phyloP scores from a whole-genome alignment of 305 asterid species.

The Rubia balearica region DNA sequence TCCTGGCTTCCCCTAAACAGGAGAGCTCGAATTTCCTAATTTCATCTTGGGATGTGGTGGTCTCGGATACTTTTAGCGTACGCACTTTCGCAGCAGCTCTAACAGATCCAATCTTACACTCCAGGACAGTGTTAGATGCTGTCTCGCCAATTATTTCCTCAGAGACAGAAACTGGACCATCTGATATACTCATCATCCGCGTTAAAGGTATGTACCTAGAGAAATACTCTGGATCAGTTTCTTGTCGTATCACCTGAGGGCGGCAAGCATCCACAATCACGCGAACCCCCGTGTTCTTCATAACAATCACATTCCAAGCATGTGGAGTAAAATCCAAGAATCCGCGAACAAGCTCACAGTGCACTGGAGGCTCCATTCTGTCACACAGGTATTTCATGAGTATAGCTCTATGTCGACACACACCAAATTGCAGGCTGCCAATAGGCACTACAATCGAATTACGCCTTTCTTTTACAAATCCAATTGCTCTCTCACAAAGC shows the following conservation, averaged over 20 bases:
- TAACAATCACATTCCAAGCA: slow-evolving; percentile 85
- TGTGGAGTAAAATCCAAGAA: slow-evolving; percentile 87
- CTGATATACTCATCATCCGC: slow-evolving; percentile 57
- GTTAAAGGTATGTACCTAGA: slow-evolving; percentile 83
- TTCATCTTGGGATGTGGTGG: slow-evolving; percentile 38
- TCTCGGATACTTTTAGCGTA: slow-evolving; percentile 44
- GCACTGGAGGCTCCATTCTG: slow-evolving; percentile 73
- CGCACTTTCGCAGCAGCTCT: slow-evolving; percentile 80
- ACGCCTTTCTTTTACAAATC: slow-evolving; percentile 44
- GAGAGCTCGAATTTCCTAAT: slow-evolving; percentile 57
- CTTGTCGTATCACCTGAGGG: slow-evolving; percentile 83
- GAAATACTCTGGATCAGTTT: slow-evolving; percentile 64
- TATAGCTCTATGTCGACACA: slow-evolving; percentile 91
- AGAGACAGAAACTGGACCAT: slow-evolving; percentile 33
- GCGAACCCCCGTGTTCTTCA: slow-evolving; percentile 52
- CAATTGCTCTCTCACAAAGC: slow-evolving; percentile 63
- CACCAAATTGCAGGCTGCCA: slow-evolving; percentile 81
- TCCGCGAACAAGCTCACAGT: slow-evolving; percentile 94
- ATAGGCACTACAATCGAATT: slow-evolving; percentile 72
- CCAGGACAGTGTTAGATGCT: slow-evolving; percentile 54
- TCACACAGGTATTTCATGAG: slow-evolving; percentile 95
- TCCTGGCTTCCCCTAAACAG: slow-evolving; percentile 82
- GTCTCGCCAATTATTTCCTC: slow-evolving; percentile 45
- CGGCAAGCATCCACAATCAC: slow-evolving; percentile 93
- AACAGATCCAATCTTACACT: slow-evolving; percentile 55